Evolutionary conservation across 2,329 filamentous ascomycete species (phyloP), one percentile per base, ranked within the genome.

Genomic region (Fusarium tuaranense): DNA sequence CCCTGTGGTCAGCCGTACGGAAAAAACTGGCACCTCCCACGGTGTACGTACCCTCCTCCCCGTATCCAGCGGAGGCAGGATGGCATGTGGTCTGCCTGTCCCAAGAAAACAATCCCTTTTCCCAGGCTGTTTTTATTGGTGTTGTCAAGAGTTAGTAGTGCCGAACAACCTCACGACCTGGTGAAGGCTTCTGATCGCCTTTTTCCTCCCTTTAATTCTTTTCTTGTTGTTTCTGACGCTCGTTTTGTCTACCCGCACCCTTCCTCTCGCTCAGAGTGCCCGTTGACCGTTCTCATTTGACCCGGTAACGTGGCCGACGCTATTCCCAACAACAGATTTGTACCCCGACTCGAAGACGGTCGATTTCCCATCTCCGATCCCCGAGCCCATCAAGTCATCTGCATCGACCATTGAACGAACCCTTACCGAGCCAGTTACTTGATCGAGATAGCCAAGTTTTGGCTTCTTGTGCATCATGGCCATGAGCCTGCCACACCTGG

Each of bases 401-500:
- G 16, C 32, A 48, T 32, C 63, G 9, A 36, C 62, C 65, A 44
- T 51, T 55, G 41, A 76, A 67, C 53, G 55, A 73, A 41, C 62
- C 60, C 34, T 60, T 32, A 59, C 63, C 71, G 67, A 76, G 62
- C 51, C 59, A 48, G 39, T 57, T 41, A 41, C 65, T 53, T n/a
- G 22, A 61, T 66, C 53, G 72, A 77, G 71, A 55, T 55, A 79
- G 80, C 76, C 80, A 77, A 70, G 68, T 30, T 66, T 68, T 78
- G 80, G 81, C 79, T 64, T 74, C 78, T 81, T 80, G 82, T 79
- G 82, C 82, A 86, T 78, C 82, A 93, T 93, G 91, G 87, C 91
- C 81, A 86, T 89, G 83, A 90, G 88, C 80, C 84, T 90, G 71
- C 87, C 88, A 69, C 83, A 87, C 53, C 79, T 86, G 71, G 85